Evolutionary conservation across 1,139 yeast species (phyloP).

Genomic region (Diutina pseudorugosa): DNA sequence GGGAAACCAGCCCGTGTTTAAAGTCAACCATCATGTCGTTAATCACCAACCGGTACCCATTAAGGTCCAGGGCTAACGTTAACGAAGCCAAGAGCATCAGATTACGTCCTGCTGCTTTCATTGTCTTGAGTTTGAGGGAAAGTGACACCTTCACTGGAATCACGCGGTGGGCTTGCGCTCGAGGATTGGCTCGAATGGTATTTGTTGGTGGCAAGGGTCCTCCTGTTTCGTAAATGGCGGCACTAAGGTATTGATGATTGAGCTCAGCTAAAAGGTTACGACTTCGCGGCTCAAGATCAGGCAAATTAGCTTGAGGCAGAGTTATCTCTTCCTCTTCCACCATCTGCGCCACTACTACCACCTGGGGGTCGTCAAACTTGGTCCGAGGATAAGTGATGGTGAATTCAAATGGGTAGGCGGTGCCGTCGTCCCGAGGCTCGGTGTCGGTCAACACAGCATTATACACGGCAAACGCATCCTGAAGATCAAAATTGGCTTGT

Average conservation of each 20-base stretch:
- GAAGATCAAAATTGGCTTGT: not conserved
- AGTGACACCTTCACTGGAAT: not conserved
- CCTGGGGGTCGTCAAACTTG: not conserved
- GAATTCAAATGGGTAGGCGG: not conserved
- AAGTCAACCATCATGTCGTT: not conserved
- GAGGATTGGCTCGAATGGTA: not conserved
- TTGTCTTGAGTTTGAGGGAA: not conserved
- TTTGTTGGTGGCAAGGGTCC: not conserved
- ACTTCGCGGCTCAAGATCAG: not conserved
- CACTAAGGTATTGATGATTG: not conserved
- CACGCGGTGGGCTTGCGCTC: not conserved
- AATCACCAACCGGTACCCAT: not conserved
- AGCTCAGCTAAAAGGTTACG: not conserved
- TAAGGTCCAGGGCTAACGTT: not conserved
- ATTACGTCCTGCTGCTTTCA: conserved; percentile 2
- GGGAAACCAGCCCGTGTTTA: conserved; percentile 3
- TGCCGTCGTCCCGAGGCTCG: not conserved
- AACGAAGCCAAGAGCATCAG: conserved; percentile 1
- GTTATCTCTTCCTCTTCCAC: not conserved
- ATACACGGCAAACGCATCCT: not conserved
- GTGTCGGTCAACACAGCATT: not conserved
- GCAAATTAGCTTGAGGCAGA: not conserved
- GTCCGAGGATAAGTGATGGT: not conserved
- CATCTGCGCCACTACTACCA: not conserved
- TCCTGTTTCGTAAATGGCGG: not conserved